Base-by-base conservation (phyloP, 768 basidiomycete species). In the Pleurotus djamor region DNA sequence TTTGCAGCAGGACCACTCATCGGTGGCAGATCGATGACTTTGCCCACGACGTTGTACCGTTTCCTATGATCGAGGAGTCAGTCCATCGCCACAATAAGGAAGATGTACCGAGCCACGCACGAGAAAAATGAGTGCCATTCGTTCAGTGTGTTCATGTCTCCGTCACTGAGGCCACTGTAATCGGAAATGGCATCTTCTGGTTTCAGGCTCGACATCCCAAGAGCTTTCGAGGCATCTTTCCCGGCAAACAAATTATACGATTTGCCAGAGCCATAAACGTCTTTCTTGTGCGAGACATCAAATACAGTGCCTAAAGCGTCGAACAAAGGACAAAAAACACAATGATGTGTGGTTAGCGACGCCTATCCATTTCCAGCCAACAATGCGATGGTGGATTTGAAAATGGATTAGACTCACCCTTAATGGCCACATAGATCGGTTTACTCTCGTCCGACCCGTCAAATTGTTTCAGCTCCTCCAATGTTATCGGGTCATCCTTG, bases 381-480 rank as follows among this genome's bases (percentile, higher is more conserved):
- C 48, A 33, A 7, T 10, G 44, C 16, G 50, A 51, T 41, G 9
- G 38, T 9, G n/a, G 38, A 41, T n/a, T 47, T 48, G 28, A 52
- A 36, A 10, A 28, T 56, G 8, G 13, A 32, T 47, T 41, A 47
- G 3, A 65, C 68, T 45, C 59, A 87, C 92, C 93, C 80, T 97
- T 98, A 76, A 98, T 96, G 34, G 94, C 89, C 45, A 98, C 89
- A 65, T 90, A 94, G 61, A 98, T 92, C 0, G 93, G 92, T 64
- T 83, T 84, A 43, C 72, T 66, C 0, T 79, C 69, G 62, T 87
- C 83, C 0, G 78, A 75, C 14, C 96, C 96, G 71, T 95, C 85
- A 69, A 79, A 94, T 65, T 79, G 62, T 41, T 79, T 85, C 60
- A 98, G 79, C 63, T 91, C 72, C 61, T 82, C 81, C 13, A 79